Conservation (phyloP, 1,284 basidiomycete species). For the Vanrija sp. region DNA sequence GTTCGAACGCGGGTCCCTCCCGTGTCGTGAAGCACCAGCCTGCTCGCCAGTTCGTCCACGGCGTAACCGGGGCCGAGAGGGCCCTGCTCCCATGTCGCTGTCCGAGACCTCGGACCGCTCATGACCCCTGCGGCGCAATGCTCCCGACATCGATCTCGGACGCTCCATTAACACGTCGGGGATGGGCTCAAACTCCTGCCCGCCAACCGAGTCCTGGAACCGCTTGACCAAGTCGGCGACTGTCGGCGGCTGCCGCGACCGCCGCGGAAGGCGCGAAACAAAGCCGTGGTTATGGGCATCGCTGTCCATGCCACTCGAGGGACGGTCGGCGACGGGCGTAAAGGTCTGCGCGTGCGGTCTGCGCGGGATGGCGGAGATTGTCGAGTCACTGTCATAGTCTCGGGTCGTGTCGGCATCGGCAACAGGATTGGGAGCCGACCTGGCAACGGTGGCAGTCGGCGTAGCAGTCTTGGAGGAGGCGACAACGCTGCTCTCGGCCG, state of each 20-base stretch:
- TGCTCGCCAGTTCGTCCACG: neutral
- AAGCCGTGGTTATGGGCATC: constrained; percentile 31
- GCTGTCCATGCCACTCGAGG: constrained; percentile 46
- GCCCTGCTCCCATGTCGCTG: constrained; percentile 34
- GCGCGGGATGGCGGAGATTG: constrained; percentile 66
- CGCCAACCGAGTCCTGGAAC: constrained; percentile 53
- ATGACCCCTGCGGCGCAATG: neutral
- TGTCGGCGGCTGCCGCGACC: constrained; percentile 48
- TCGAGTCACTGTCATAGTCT: constrained; percentile 75
- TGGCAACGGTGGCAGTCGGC: constrained; percentile 13
- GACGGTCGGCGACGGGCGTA: neutral
- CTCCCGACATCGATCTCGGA: constrained; percentile 20
- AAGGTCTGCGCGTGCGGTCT: constrained; percentile 6
- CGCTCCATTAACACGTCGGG: constrained; percentile 20
- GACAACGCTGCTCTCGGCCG: neutral
- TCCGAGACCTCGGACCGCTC: constrained; percentile 37
- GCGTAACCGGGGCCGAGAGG: constrained; percentile 4
- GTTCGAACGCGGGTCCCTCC: constrained; percentile 2
- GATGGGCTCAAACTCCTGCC: constrained; percentile 13
- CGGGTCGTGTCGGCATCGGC: constrained; percentile 43
- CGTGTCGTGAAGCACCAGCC: neutral
- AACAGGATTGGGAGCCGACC: neutral
- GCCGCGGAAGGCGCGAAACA: constrained; percentile 66
- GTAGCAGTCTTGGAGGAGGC: too few relatives aligned
- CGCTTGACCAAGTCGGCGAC: constrained; percentile 82